These are phyloP conservation scores for Clavispora santaluciae DNA, from an alignment of 805 yeast species.

Conservation along the genomic window DNA sequence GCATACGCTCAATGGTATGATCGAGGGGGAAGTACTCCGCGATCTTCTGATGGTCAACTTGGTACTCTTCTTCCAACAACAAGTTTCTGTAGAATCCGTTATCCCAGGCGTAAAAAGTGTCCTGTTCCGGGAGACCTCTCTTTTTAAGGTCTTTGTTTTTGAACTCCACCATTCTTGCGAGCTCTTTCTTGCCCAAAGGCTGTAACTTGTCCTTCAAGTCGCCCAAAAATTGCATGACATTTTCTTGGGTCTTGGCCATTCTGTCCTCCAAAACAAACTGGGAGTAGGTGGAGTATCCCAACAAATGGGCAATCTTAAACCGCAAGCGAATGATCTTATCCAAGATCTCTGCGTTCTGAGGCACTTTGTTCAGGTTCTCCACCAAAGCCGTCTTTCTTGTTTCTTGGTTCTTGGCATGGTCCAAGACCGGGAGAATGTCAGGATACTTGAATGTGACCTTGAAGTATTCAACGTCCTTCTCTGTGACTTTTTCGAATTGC, in stretches of 20 bases:
- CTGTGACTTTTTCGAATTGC: slow-evolving; percentile 48
- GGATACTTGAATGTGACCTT: slow-evolving; percentile 82
- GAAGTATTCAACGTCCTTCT: slow-evolving; percentile 36
- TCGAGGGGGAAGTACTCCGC: slow-evolving; percentile 77
- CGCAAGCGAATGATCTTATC: slow-evolving; percentile 58
- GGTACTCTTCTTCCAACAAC: slow-evolving; percentile 60
- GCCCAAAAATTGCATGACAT: slow-evolving; percentile 55
- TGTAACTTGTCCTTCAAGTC: slow-evolving; percentile 57
- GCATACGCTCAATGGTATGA: slow-evolving; percentile 63
- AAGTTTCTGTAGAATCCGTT: slow-evolving; percentile 60
- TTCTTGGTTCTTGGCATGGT: slow-evolving; percentile 57
- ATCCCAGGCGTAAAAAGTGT: slow-evolving; percentile 63
- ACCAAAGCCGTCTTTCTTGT: slow-evolving; percentile 64
- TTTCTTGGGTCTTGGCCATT: slow-evolving; percentile 69
- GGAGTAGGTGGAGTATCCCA: slow-evolving; percentile 68
- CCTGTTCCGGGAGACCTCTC: slow-evolving; percentile 39
- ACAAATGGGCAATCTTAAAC: slow-evolving; percentile 51
- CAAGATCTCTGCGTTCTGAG: slow-evolving; percentile 59
- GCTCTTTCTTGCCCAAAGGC: slow-evolving; percentile 57
- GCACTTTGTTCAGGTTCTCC: slow-evolving; percentile 61
- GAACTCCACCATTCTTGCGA: slow-evolving; percentile 42
- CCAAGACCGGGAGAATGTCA: slow-evolving; percentile 71
- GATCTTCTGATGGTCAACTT: slow-evolving; percentile 67
- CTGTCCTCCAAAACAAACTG: slow-evolving; percentile 69
- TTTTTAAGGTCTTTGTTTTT: slow-evolving; percentile 49